phyloP scores from a whole-genome alignment of 441 rosid genomes.

The Brassica balearica region DNA sequence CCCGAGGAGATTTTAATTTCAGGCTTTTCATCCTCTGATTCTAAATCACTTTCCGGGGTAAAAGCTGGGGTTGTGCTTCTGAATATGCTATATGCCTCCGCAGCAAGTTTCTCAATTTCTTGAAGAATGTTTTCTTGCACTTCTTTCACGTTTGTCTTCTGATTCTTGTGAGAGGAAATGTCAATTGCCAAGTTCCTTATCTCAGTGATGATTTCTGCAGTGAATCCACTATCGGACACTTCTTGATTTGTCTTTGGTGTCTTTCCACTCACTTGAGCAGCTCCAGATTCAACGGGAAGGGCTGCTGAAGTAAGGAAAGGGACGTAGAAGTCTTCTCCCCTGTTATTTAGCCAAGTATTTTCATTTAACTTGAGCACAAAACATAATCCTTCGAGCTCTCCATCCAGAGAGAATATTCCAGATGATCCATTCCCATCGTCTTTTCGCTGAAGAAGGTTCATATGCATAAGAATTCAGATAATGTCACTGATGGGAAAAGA shows the following conservation, averaged over 20 bases:
- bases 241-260: slow-evolving; percentile 49
- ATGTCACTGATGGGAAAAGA: neutral
- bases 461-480: slow-evolving; percentile 26
- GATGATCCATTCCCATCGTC: slow-evolving; percentile 62
- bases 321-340: slow-evolving; percentile 79
- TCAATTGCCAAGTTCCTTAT: slow-evolving; percentile 78
- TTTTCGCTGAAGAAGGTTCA: slow-evolving; percentile 62
- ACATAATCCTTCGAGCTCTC: slow-evolving; percentile 68
- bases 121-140: slow-evolving; percentile 85
- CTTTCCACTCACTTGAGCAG: slow-evolving; percentile 41
- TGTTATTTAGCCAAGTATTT: slow-evolving; percentile 69
- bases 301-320: slow-evolving; percentile 63
- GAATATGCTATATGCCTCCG: slow-evolving; percentile 96
- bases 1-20: slow-evolving; percentile 66
- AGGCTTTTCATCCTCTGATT: slow-evolving; percentile 49
- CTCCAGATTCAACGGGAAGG: slow-evolving; percentile 48
- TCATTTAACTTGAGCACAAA: slow-evolving; percentile 86
- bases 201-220: slow-evolving; percentile 74
- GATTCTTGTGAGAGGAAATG: slow-evolving; percentile 64
- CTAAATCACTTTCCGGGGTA: slow-evolving; percentile 57
- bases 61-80: slow-evolving; percentile 71
- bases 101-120: slow-evolving; percentile 97
- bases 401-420: slow-evolving; percentile 73
- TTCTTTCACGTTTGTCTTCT: slow-evolving; percentile 67
- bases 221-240: slow-evolving; percentile 52